phyloP scores from a whole-genome alignment of 1,139 yeast species.

The Kodamaea plutei region DNA sequence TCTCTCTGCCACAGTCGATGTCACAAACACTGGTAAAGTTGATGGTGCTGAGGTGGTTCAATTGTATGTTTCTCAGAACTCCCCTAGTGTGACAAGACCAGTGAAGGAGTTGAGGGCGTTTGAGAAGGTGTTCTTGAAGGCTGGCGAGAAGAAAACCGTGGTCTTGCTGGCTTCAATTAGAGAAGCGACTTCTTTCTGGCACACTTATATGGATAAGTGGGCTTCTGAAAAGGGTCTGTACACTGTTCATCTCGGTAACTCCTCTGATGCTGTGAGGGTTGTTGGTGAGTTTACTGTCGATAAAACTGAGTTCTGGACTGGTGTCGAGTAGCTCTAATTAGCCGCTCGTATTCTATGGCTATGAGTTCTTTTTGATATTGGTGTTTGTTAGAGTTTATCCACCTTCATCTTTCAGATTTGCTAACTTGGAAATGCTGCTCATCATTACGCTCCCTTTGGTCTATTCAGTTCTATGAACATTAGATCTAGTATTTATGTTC shows the following conservation, averaged over 20 bases:
- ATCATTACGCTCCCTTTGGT: too few relatives aligned
- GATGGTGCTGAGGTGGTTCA: conserved; percentile 48
- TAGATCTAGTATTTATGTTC: too few relatives aligned
- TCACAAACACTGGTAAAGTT: conserved; percentile 39
- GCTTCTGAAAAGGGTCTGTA: conserved; percentile 47
- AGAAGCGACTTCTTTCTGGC: conserved; percentile 54
- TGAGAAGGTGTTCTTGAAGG: conserved; percentile 40
- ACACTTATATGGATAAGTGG: conserved; percentile 47
- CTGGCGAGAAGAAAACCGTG: conserved; percentile 38
- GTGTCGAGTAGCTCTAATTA: too few relatives aligned
- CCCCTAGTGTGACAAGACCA: conserved; percentile 47
- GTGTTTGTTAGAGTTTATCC: too few relatives aligned
- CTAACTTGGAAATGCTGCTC: too few relatives aligned
- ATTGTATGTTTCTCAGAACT: conserved; percentile 37
- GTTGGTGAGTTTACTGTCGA: conserved; percentile 10
- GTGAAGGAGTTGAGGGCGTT: conserved; percentile 55
- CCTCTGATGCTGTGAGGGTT: conserved; percentile 20
- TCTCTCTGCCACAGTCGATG: conserved; percentile 27
- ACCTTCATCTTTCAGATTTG: too few relatives aligned
- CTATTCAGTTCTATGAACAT: too few relatives aligned
- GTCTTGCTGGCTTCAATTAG: conserved; percentile 33
- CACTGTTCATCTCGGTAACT: conserved; percentile 43
- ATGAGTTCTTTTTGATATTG: too few relatives aligned
- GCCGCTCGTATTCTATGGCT: too few relatives aligned
- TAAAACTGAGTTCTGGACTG: conserved; percentile 10